Base-by-base conservation (phyloP, 2,329 filamentous ascomycete genomes). In the Cercospora sp. region DNA sequence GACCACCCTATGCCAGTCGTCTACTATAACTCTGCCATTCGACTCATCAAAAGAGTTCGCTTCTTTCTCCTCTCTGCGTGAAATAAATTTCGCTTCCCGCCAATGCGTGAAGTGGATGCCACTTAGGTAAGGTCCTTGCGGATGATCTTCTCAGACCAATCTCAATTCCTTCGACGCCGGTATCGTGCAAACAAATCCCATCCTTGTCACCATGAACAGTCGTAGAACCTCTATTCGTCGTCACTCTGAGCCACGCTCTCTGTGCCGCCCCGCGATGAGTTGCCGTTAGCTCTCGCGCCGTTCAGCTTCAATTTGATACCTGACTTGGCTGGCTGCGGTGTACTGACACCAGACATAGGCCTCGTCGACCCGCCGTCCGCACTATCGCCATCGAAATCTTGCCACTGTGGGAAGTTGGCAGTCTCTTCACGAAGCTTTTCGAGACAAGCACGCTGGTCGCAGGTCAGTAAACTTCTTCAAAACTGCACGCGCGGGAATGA, bases 301-400 rank as follows among this genome's bases (percentile, higher is more conserved):
- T 75, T 90, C 69, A 94, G 84, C 82, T 91, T 93, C 80, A 94
- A 75, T 75, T 86, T 94, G 66, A 90, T 84, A 3, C 87, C 88
- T 13, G 83, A 80, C 61, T 73, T 75, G 58, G 20, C 67, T 6
- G 28, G 84, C 78, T 69, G 83, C 78, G 91, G 91, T 28, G 91
- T 94, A 61, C 86, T 85, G 18, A 84, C 84, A 68, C 82, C 86
- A 5, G 87, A 85, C 13, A 82, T 81, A 20, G 82, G 81, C 20
- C 81, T 82, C 7, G 83, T 84, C 7, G 84, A 85, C 48, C 76
- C 78, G 18, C 83, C 84, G 69, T 87, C 86, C 31, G 81, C 84
- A 3, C 79, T 80, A 16, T 82, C 82, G n/a, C 77, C 80, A 12
- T 80, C 78, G 61, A 88, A 86, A 66, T 86, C 87, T 76, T 86